These are phyloP conservation scores for Shiraia bambusicola DNA, from an alignment of 2,329 filamentous ascomycete genomes.

Conservation along the genomic window DNA sequence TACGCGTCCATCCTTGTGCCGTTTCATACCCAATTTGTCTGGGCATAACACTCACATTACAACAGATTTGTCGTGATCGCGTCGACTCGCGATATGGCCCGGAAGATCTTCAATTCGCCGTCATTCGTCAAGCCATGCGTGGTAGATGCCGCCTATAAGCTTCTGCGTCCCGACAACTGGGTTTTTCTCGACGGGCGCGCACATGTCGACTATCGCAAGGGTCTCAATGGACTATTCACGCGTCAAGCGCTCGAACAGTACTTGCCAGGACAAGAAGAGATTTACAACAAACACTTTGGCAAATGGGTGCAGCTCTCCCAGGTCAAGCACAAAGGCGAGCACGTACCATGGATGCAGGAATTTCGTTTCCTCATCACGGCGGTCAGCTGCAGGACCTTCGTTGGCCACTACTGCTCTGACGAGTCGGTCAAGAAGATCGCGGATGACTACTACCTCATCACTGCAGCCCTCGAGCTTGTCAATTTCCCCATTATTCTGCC, in stretches of 20 bases:
- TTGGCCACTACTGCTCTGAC: constrained; percentile 91
- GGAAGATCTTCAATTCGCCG: constrained; percentile 96
- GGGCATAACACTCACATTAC: constrained; percentile 21
- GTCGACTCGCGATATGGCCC: constrained; percentile 89
- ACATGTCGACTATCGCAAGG: constrained; percentile 96
- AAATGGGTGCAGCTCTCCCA: constrained; percentile 72
- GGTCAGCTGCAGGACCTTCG: constrained; percentile 93
- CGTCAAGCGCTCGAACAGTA: constrained; percentile 84
- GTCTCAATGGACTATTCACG: constrained; percentile 91
- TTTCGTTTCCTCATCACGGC: constrained; percentile 96
- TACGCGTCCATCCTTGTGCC: constrained; percentile 45
- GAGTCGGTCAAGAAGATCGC: constrained; percentile 90
- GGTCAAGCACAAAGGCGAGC: constrained; percentile 69
- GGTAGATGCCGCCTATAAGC: constrained; percentile 90
- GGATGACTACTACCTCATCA: constrained; percentile 96
- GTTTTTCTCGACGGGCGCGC: constrained; percentile 94
- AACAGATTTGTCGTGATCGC: constrained; percentile 93
- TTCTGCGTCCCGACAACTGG: constrained; percentile 90
- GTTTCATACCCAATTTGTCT: background rate
- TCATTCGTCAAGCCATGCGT: constrained; percentile 92
- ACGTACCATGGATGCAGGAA: constrained; percentile 82
- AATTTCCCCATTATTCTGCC: constrained; percentile 86
- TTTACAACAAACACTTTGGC: constrained; percentile 85
- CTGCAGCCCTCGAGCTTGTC: constrained; percentile 91
- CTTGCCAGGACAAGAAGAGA: constrained; percentile 87